Evolutionary conservation across 2,329 filamentous ascomycete genomes (phyloP), one percentile per base, ranked within the genome.

Genomic region (Annulohypoxylon truncatum): DNA sequence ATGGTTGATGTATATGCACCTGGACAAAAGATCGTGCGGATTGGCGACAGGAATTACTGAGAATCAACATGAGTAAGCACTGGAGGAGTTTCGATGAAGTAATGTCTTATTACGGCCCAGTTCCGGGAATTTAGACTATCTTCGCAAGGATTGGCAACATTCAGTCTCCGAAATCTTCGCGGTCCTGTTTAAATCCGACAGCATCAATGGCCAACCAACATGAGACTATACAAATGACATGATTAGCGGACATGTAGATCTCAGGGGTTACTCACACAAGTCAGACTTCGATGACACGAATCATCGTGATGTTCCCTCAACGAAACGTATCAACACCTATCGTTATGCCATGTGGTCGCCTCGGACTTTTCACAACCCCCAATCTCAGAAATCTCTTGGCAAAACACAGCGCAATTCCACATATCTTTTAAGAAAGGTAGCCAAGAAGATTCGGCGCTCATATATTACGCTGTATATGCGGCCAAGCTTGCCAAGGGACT

Each of bases 1-100:
- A 64, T 72, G 62, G 67, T 67, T 10, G 58, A 70, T 3, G 50
- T 51, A 7, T 67, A 61, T 20, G 69, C 69, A 3, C 50, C 22
- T n/a, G 67, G 67, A 20, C 63, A 71, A 53, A 60, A 61, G 65
- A 70, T 72, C 18, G 40, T 71, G 40, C 66, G 54, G 47, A 63
- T 71, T 55, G 70, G 70, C n/a, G 59, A 72, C 35, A 64, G 65
- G 52, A 54, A 28, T 33, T 71, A 63, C 51, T 70, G 24, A 71
- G 42, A 46, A 13, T 24, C 18, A 20, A 29, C 20, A 18, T 35
- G n/a, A 4, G 22, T 26, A 35, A 56, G 22, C 51, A 12, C 42
- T 58, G 31, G 20, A 52, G 51, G 28, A 10, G 40, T 55, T 33
- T 28, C 20, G 20, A 13, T 18, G 29, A 52, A 40, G 48, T 29